Evolutionary conservation across 148 eudicot species (phyloP).

Genomic region (Chenopodium berlandieri): DNA sequence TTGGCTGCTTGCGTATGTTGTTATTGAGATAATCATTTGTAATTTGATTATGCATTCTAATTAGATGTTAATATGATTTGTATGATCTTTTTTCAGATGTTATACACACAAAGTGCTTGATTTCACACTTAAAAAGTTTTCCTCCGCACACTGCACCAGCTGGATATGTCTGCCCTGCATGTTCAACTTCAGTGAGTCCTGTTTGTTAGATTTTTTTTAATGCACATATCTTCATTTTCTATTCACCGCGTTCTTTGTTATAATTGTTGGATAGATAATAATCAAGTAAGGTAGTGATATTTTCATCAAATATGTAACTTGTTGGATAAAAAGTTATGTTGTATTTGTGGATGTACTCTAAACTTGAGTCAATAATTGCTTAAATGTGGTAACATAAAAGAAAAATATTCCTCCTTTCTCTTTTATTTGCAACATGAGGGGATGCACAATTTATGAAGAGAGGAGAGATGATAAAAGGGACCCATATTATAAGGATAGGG

Average conservation of each 20-base stretch:
- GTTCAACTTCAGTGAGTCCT: constrained; percentile 73
- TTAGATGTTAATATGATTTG: constrained; percentile 10
- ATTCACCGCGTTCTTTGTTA: neutral
- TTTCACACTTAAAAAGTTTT: constrained; percentile 73
- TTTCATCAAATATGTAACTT: neutral
- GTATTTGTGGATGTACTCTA: constrained; percentile 4
- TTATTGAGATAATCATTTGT: neutral
- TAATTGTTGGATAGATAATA: neutral
- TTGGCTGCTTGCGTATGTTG: constrained; percentile 98
- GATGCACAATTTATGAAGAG: too few species aligned
- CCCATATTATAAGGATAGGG: too few species aligned
- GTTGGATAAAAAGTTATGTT: neutral
- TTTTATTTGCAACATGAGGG: too few species aligned
- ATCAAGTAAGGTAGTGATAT: neutral
- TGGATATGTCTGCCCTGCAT: constrained; percentile 86
- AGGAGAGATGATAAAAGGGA: too few species aligned
- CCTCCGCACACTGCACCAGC: constrained; percentile 97
- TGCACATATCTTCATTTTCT: neutral
- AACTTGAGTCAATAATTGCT: neutral
- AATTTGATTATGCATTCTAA: neutral
- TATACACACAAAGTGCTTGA: constrained; percentile 85
- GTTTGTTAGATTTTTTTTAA: constrained; percentile 5
- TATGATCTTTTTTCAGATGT: constrained; percentile 56
- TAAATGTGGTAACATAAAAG: neutral
- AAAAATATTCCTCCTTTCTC: too few species aligned